phyloP scores from a whole-genome alignment of 78 protist genomes.

The Dictyostelium brefeldianum region DNA sequence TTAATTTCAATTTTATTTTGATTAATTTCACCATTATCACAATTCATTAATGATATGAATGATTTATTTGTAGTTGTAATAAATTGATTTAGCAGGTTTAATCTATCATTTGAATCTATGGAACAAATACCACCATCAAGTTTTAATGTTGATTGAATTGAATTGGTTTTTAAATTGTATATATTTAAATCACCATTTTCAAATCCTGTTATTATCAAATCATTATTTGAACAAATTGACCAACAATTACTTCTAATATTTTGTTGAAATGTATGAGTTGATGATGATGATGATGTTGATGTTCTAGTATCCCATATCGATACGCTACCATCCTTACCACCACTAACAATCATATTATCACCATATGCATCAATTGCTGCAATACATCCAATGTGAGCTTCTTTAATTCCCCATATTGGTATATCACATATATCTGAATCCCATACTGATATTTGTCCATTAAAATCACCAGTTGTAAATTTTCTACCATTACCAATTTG shows the following conservation, averaged over 20 bases:
- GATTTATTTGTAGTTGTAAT: conserved; percentile 22
- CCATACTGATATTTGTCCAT: conserved; percentile 18
- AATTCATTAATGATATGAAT: not conserved
- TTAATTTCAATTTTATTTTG: not conserved
- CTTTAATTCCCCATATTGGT: conserved; percentile 2
- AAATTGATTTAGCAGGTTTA: conserved; percentile 12
- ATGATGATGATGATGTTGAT: not conserved
- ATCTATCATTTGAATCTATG: conserved; percentile 5
- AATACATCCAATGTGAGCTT: not conserved
- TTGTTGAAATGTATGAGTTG: conserved; percentile 1
- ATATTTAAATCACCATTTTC: conserved; percentile 41
- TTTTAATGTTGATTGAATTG: not conserved
- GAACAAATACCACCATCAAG: conserved; percentile 24
- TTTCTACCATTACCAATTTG: not conserved
- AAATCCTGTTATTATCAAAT: not conserved
- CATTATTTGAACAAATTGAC: conserved; percentile 11
- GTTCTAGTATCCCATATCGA: conserved; percentile 5
- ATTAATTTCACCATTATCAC: not conserved
- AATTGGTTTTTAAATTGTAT: conserved; percentile 8
- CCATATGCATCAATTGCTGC: not conserved
- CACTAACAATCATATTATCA: conserved; percentile 5
- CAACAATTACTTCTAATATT: conserved; percentile 4
- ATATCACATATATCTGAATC: conserved; percentile 31
- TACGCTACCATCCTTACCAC: conserved; percentile 19
- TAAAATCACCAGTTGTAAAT: conserved; percentile 24